Evolutionary conservation across 345 rosid species (phyloP).

Genomic region (Abelmoschus esculentus): DNA sequence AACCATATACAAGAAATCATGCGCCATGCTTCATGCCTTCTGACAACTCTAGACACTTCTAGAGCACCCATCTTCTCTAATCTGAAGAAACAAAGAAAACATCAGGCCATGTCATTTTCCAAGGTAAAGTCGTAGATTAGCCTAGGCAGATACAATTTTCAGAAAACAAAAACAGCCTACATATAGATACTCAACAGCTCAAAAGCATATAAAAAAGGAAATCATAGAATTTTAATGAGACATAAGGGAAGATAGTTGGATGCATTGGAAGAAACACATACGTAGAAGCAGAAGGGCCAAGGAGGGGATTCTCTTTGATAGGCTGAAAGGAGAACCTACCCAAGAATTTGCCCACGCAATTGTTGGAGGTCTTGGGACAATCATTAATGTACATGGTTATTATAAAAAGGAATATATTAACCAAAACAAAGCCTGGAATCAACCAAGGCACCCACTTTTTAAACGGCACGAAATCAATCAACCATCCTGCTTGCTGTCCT

Average conservation of each 20-base stretch:
- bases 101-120: too few species aligned
- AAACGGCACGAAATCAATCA: conserved; percentile 31
- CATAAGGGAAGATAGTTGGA: too few species aligned
- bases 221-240: too few species aligned
- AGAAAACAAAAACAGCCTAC: too few species aligned
- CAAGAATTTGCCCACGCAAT: not conserved
- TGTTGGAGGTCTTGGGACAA: not conserved
- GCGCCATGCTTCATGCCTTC: conserved; percentile 67
- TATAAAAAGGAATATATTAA: not conserved
- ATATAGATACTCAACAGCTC: too few species aligned
- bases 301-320: not conserved
- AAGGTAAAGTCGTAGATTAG: too few species aligned
- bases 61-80: conserved; percentile 81
- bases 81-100: conserved; percentile 24
- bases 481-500: conserved; percentile 2
- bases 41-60: conserved; percentile 39
- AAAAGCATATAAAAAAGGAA: too few species aligned
- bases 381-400: not conserved
- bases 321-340: not conserved
- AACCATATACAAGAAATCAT: conserved; percentile 80
- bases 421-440: not conserved
- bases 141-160: too few species aligned
- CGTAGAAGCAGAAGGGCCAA: not conserved
- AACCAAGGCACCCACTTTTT: not conserved
- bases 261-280: not conserved